Evolutionary conservation across 495 filamentous ascomycete species (phyloP), one percentile per base, ranked within the genome.

Genomic region (Penicillium chermesinum): DNA sequence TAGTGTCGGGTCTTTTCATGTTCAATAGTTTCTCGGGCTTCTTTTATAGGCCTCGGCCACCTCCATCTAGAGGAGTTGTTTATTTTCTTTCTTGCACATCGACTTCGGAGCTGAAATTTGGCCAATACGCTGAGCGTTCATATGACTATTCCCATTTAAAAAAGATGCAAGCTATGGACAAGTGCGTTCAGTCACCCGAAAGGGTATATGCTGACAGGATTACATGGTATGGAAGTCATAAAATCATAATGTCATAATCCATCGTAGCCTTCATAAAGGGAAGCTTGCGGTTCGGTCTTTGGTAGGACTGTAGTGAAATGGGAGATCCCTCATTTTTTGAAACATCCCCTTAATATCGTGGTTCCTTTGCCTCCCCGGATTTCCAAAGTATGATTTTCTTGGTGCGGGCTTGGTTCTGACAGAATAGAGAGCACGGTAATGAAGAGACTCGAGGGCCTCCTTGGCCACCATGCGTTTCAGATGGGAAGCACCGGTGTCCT

Each of bases 381-480:
- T 50, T 2, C 64, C 70, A 63, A 89, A 89, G 6, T 82, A 59
- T 9, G 65, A 71, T 27, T 69, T 73, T 59, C 75, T 86, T 3
- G 77, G 73, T 42, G 69, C 79, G 22, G 78, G 78, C 58, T 78
- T 80, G 8, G 84, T 85, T 33, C 89, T 71, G 8, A 95, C 80
- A 0, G 79, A 79, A 57, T 85, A 83, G 32, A 81, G 57, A 38
- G 95, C 73, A 41, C 89, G 76, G 41, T 87, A 81, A 45, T 85
- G 74, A 8, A 96, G 61, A 2, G 81, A 69, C 56, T 93, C 85
- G 5, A 95, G 69, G 17, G 74, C 75, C 37, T 80, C 77, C 61
- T 93, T 91, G 0, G 85, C 83, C 44, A 90, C 77, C 38, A 87
- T 83, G 15, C 86, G 76, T 14, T 80, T 80, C 44, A 89, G 76